phyloP scores from a whole-genome alignment of 345 rosid genomes.

The Aquilaria malaccensis region DNA sequence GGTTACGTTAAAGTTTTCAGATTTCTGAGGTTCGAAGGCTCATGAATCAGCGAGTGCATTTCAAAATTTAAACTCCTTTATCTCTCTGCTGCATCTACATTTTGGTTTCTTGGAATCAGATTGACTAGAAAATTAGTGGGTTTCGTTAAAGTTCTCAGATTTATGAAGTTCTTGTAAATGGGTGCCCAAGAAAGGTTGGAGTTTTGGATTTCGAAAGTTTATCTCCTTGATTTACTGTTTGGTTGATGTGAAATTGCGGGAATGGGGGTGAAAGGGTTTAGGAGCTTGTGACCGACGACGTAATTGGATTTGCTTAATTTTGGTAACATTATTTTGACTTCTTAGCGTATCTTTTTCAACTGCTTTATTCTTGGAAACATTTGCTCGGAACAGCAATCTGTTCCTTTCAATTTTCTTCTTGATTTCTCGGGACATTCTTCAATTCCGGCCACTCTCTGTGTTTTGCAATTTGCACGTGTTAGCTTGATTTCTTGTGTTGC shows the following conservation, averaged over 20 bases:
- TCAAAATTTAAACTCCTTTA: background rate
- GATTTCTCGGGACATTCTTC: conserved; percentile 8
- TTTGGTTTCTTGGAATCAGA: background rate
- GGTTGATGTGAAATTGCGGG: conserved; percentile 14
- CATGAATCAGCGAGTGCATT: conserved; percentile 7
- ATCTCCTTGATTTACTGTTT: background rate
- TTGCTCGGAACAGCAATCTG: background rate
- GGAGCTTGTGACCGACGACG: background rate
- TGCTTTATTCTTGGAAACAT: conserved; percentile 18
- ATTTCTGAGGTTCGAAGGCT: conserved; percentile 10
- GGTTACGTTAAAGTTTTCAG: conserved; percentile 1
- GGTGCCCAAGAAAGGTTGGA: conserved; percentile 2
- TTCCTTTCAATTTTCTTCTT: conserved; percentile 6
- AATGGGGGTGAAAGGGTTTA: background rate
- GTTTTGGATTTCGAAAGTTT: background rate
- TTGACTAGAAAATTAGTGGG: conserved; percentile 10
- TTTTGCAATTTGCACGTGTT: conserved; percentile 4
- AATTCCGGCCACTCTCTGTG: conserved; percentile 6
- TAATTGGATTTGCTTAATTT: background rate
- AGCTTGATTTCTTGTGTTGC: conserved; percentile 3
- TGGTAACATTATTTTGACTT: conserved; percentile 1
- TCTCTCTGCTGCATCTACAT: conserved; percentile 3
- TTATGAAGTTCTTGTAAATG: conserved; percentile 11
- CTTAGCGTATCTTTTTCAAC: conserved; percentile 1
- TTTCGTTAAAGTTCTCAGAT: conserved; percentile 2